phyloP scores from a whole-genome alignment of 306 rosid species.

The Dalbergia cochinchinensis region DNA sequence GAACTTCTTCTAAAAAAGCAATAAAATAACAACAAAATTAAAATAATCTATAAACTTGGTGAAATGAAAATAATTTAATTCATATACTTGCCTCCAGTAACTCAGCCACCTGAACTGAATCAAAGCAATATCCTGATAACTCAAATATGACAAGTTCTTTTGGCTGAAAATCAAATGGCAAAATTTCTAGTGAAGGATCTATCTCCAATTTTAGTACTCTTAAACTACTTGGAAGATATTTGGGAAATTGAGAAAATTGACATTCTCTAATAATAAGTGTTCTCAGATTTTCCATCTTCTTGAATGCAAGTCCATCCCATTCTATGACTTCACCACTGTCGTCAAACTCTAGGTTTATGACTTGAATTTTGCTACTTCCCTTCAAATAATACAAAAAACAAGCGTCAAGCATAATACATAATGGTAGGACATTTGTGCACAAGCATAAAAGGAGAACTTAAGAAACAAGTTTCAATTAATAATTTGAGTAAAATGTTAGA shows the following conservation, averaged over 20 bases:
- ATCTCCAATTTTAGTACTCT: background rate
- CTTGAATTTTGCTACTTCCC: background rate
- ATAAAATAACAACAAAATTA: too few species aligned
- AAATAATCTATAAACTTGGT: too few species aligned
- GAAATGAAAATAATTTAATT: too few species aligned
- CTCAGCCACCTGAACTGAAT: background rate
- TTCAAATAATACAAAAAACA: too few species aligned
- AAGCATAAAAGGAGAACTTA: too few species aligned
- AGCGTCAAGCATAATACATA: too few species aligned
- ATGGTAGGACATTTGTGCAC: too few species aligned
- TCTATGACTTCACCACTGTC: background rate
- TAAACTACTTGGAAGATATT: constrained; percentile 20
- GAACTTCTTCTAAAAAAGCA: too few species aligned
- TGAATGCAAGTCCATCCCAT: background rate
- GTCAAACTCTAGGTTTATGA: too few species aligned
- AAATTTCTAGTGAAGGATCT: background rate
- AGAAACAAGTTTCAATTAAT: too few species aligned
- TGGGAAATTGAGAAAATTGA: background rate
- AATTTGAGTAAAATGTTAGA: too few species aligned
- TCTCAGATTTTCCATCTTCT: background rate
- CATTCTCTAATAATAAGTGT: background rate
- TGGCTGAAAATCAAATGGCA: background rate
- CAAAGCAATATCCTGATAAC: background rate
- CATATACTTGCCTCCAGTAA: too few species aligned
- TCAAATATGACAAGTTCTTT: background rate